Percentiles rank a stretch among this genome's conserved stretches.
Evolutionary conservation across 345 rosid genomes (phyloP).

Genomic region (Boechera retrofracta): DNA sequence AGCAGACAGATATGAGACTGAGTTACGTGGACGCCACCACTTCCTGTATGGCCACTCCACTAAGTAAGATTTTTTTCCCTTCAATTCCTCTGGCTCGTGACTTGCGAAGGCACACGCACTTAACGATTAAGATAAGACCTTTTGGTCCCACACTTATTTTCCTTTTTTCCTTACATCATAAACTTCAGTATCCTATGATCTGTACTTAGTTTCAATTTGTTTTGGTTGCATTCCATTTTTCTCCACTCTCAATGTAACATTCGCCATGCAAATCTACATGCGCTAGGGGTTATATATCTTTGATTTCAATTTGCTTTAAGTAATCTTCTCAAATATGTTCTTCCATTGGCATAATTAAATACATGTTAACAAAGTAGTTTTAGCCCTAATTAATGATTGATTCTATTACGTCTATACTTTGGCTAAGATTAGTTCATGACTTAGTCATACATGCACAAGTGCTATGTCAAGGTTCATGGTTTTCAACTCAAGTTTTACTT

Average conservation of each 20-base stretch:
- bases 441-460: neutral
- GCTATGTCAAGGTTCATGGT: neutral
- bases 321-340: neutral
- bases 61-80: conserved; percentile 36
- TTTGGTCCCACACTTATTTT: conserved; percentile 32
- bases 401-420: conserved; percentile 3
- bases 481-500: neutral
- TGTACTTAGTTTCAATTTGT: conserved; percentile 27
- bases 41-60: conserved; percentile 62
- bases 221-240: conserved; percentile 35
- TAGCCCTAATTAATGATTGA: conserved; percentile 1
- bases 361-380: conserved; percentile 18
- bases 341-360: neutral
- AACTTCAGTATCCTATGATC: conserved; percentile 36
- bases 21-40: conserved; percentile 68
- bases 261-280: conserved; percentile 26
- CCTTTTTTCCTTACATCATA: conserved; percentile 28
- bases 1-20: conserved; percentile 44
- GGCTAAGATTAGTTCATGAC: neutral
- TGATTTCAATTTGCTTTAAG: neutral
- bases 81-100: conserved; percentile 28
- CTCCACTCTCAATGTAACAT: conserved; percentile 16
- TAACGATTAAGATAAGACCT: conserved; percentile 32
- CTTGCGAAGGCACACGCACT: conserved; percentile 37
- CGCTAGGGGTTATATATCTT: neutral